phyloP scores from a whole-genome alignment of 2,329 filamentous ascomycete species.

The Hypoxylon sp. region DNA sequence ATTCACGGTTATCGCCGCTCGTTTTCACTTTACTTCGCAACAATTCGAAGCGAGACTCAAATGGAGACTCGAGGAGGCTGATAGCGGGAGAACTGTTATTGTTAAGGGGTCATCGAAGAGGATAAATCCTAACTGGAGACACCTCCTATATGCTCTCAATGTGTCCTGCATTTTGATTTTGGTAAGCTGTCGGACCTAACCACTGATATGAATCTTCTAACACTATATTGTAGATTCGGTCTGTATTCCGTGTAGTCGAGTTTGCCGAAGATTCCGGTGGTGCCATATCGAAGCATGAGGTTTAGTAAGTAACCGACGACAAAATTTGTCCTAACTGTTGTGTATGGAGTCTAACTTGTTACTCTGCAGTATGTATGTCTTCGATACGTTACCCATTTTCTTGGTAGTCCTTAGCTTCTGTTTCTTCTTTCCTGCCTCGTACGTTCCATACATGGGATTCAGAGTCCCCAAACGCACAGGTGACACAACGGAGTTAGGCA shows the following conservation, averaged over 20 bases:
- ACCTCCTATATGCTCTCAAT: slow-evolving; percentile 56
- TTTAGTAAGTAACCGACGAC: slow-evolving; percentile 49
- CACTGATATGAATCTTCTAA: slow-evolving; percentile 12
- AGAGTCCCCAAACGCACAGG: slow-evolving; percentile 48
- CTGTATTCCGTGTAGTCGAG: slow-evolving; percentile 53
- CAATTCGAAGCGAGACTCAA: slow-evolving; percentile 54
- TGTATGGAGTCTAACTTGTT: slow-evolving; percentile 23
- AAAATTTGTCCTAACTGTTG: neutral
- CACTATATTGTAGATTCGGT: slow-evolving; percentile 49
- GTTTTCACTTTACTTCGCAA: slow-evolving; percentile 64
- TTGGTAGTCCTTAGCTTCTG: slow-evolving; percentile 50
- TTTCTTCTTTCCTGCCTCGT: slow-evolving; percentile 52
- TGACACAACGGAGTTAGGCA: slow-evolving; percentile 9
- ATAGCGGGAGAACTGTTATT: slow-evolving; percentile 55
- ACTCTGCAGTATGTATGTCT: slow-evolving; percentile 48
- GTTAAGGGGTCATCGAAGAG: slow-evolving; percentile 39
- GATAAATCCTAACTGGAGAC: slow-evolving; percentile 56
- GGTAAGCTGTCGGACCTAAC: slow-evolving; percentile 35
- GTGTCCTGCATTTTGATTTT: slow-evolving; percentile 53
- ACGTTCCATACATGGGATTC: slow-evolving; percentile 54
- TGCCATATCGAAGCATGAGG: slow-evolving; percentile 50
- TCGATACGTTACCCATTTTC: slow-evolving; percentile 55
- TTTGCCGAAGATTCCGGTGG: slow-evolving; percentile 50
- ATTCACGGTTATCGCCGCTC: slow-evolving; percentile 61
- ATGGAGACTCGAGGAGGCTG: slow-evolving; percentile 49